Evolutionary conservation across 1,284 basidiomycete species (phyloP), one percentile per base, ranked within the genome.

Genomic region (Leccinum variabile): DNA sequence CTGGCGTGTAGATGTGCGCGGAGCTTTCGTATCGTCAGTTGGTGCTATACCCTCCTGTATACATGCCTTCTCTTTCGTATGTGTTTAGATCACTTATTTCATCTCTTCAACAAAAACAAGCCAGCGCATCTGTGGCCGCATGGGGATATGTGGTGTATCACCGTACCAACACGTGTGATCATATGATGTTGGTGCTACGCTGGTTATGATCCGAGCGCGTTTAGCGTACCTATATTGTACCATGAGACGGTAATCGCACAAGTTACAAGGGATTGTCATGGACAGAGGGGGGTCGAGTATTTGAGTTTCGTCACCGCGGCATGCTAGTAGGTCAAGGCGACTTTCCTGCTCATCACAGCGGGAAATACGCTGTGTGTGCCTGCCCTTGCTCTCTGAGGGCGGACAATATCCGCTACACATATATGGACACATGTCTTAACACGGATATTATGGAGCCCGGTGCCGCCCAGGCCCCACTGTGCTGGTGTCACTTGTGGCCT

Each of bases 21-120:
- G 54, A 63, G 60, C 30, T 57, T 61, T 62, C 30, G 56, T 56
- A 58, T 65, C 60, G 60, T 50, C 63, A 62, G 65, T 65, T 76
- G 61, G 46, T 64, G 60, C 64, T 70, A 77, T 74, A 77, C 74
- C 72, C 72, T 65, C 63, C 54, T 63, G 54, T 64, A 63, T 65
- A 64, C 59, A 63, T 74, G 65, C 65, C 55, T 64, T 56, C 59
- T 65, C 60, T 60, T 57, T 56, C 39, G 54, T 66, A 44, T 66
- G 63, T 57, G 39, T 52, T 65, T 68, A 69, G 63, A 67, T 56
- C 60, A 57, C 56, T 59, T 63, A 65, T 69, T 54, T 22, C 59
- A 18, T 60, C 49, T 56, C 33, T 63, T 60, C 25, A 30, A 56
- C 37, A 35, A 56, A 32, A 65, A 60, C 25, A 3, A 22, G 28